Evolutionary conservation across 2,329 filamentous ascomycete species (phyloP), one percentile per base, ranked within the genome.

Genomic region (Colletotrichum agaves): DNA sequence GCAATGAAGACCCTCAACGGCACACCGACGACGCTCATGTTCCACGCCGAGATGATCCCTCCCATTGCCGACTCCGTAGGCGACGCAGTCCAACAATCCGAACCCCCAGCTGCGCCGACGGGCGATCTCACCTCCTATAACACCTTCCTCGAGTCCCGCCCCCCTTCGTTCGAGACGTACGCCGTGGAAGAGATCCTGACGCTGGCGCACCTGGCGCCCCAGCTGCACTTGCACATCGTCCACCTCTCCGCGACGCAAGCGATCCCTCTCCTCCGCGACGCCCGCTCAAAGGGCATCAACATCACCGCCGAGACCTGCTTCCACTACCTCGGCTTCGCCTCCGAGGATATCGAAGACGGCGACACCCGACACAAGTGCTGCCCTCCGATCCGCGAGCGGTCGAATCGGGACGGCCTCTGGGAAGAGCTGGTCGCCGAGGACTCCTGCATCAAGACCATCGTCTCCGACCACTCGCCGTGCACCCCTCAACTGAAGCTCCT

Each of bases 21-120:
- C 73, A 87, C 90, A 61, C 87, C 93, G 17, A 98, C 96, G 2
- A 97, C 94, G 0, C 89, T 98, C 74, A 98, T 99, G 95, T 99
- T 99, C 83, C 96, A 99, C 77, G 96, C 96, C 63, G 96, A 99
- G 80, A 98, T 98, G 94, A 90, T 97, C 12, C 94, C 95, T n/a
- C 93, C 93, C 17, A 92, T 94, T 72, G 82, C 92, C 56, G 88
- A 89, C 72, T 94, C 93, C 0, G 91, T 94, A 2, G 91, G 92
- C 60, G 93, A 96, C 77, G 88, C 89, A 27, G 89, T 93, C 4
- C 91, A 93, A 74, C 80, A 81, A 27, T 92, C 92, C 0, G 83
- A 87, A 6, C 88, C 93, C 17, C 92, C 93, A 0, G 81, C 91
- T 6, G 87, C 87, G 0, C 93, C 93, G 4, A 84, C 86, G 31